phyloP scores from a whole-genome alignment of 495 filamentous ascomycete species.

The Platismatia glauca region DNA sequence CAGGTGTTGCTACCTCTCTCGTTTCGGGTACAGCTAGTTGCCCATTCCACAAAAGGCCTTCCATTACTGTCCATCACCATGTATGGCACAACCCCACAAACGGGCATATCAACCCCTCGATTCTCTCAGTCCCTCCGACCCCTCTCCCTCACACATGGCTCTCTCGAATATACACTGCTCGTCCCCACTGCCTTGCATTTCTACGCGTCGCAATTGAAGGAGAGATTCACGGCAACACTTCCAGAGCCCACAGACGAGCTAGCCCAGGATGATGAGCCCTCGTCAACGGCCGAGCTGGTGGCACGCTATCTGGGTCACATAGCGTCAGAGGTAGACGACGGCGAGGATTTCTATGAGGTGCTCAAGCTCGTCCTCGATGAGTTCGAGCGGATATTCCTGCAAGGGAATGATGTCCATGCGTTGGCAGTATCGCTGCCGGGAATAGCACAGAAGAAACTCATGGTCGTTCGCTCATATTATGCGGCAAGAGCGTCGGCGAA shows the following conservation, averaged over 20 bases:
- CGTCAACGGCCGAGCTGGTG: constrained; percentile 81
- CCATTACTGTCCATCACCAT: constrained; percentile 41
- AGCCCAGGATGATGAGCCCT: constrained; percentile 95
- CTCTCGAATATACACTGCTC: constrained; percentile 88
- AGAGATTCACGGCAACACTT: constrained; percentile 72
- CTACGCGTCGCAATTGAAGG: constrained; percentile 85
- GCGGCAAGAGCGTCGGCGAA: constrained; percentile 74
- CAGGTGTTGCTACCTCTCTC: not conserved
- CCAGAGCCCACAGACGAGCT: constrained; percentile 91
- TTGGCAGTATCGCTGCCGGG: constrained; percentile 76
- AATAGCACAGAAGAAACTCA: constrained; percentile 78
- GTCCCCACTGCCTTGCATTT: constrained; percentile 92
- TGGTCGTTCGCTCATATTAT: constrained; percentile 83
- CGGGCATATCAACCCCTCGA: constrained; percentile 89
- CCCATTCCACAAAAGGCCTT: constrained; percentile 1
- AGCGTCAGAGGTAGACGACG: constrained; percentile 75
- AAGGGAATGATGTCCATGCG: constrained; percentile 93
- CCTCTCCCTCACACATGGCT: constrained; percentile 80
- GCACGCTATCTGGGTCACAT: constrained; percentile 86
- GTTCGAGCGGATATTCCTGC: constrained; percentile 89
- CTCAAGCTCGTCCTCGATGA: constrained; percentile 83
- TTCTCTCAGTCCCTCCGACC: constrained; percentile 87
- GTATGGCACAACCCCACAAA: constrained; percentile 87
- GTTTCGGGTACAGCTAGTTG: no score
- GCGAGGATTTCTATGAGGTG: constrained; percentile 86